These are phyloP conservation scores for Lecanosticta acicola DNA, from an alignment of 2,329 filamentous ascomycete species.

Conservation along the genomic window DNA sequence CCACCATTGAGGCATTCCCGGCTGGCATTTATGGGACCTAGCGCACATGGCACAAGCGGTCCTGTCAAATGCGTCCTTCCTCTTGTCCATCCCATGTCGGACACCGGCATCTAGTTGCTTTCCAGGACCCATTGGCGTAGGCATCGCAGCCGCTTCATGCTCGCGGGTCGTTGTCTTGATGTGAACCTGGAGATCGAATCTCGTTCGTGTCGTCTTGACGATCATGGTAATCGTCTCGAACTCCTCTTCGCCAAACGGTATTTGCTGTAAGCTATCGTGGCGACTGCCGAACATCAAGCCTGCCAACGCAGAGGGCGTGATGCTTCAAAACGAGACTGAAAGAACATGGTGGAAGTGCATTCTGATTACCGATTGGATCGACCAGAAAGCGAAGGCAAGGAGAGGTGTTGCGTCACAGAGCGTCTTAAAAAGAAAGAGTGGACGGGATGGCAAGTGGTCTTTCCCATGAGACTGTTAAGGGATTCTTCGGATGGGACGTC, in stretches of 20 bases:
- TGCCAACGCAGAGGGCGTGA: slow-evolving; percentile 4
- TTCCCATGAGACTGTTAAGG: slow-evolving; percentile 14
- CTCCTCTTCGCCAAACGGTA: slow-evolving; percentile 9
- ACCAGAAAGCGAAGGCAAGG: neutral
- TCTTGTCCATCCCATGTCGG: too few relatives aligned
- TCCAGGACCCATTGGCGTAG: too few relatives aligned
- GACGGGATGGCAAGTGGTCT: slow-evolving; percentile 7
- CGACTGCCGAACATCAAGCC: slow-evolving; percentile 1
- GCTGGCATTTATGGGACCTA: slow-evolving; percentile 9
- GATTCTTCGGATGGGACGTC: too few relatives aligned
- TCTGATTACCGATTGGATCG: neutral
- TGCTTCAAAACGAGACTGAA: slow-evolving; percentile 1
- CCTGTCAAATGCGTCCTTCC: slow-evolving; percentile 9
- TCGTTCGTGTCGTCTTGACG: slow-evolving; percentile 11
- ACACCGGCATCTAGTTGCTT: too few relatives aligned
- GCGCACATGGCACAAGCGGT: slow-evolving; percentile 16
- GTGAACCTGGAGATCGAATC: slow-evolving; percentile 13
- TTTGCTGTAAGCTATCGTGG: slow-evolving; percentile 5
- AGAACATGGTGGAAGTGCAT: slow-evolving; percentile 7
- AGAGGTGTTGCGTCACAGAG: slow-evolving; percentile 10
- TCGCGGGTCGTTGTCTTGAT: slow-evolving; percentile 11
- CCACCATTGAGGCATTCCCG: slow-evolving; percentile 6
- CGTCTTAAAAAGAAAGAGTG: slow-evolving; percentile 9
- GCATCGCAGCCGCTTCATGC: neutral
- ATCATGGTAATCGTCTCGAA: slow-evolving; percentile 12